phyloP scores from a whole-genome alignment of 495 filamentous ascomycete genomes.

The Rhypophila decipiens region DNA sequence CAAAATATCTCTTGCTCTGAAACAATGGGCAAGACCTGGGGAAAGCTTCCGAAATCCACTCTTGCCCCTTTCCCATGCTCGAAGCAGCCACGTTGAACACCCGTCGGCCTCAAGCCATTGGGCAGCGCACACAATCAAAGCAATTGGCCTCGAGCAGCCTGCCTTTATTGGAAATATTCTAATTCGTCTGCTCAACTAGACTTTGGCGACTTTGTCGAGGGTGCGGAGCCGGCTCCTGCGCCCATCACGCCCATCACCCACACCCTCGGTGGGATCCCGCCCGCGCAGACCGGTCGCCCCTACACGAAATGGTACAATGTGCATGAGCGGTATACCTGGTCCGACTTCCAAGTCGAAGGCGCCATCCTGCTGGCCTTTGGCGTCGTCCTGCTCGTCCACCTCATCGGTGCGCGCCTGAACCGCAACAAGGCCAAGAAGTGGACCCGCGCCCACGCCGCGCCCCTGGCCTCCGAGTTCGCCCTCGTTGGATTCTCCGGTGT shows the following conservation, averaged over 20 bases:
- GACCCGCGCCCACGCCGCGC: conserved; percentile 64
- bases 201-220: conserved; percentile 73
- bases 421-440: conserved; percentile 72
- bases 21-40: not conserved
- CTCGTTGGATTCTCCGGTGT: conserved; percentile 69
- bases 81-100: not conserved
- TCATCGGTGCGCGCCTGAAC: conserved; percentile 79
- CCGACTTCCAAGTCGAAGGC: conserved; percentile 83
- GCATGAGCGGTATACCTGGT: conserved; percentile 75
- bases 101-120: too few relatives aligned
- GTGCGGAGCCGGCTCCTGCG: conserved; percentile 53
- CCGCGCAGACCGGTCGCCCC: conserved; percentile 46
- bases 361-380: conserved; percentile 69
- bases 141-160: too few relatives aligned
- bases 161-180: too few relatives aligned
- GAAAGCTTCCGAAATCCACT: not conserved
- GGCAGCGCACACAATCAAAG: too few relatives aligned
- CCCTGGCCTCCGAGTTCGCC: conserved; percentile 76
- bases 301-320: conserved; percentile 97
- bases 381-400: conserved; percentile 67
- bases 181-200: conserved; percentile 44
- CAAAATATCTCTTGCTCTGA: too few relatives aligned
- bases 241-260: conserved; percentile 24
- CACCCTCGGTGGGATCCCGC: conserved; percentile 34
- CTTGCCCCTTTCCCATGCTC: not conserved